A percentile compares a stretch with the other conserved stretches of the same genome.
Evolutionary conservation across 257 asterid species (phyloP).

Genomic region (Capsicum rhomboideum): DNA sequence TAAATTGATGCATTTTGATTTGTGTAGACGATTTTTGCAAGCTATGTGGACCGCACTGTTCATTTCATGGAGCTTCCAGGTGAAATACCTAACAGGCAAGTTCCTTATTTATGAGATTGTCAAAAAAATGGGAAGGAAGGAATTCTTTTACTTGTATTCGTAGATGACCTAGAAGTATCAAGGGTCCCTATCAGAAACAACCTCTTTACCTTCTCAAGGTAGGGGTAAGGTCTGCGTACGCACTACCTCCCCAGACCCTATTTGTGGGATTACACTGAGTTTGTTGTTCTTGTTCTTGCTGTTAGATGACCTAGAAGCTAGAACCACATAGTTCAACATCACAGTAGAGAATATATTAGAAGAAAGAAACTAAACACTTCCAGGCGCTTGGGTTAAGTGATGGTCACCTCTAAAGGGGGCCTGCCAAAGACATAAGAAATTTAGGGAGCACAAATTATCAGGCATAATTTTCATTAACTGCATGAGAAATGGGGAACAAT

Average conservation of each 20-base stretch:
- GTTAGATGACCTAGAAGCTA: too few species aligned
- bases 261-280: too few species aligned
- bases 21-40: slow-evolving; percentile 79
- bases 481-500: neutral
- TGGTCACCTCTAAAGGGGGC: neutral
- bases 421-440: neutral
- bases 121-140: neutral
- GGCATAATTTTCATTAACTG: neutral
- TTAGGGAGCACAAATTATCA: neutral
- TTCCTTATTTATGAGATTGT: neutral
- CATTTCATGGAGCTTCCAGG: slow-evolving; percentile 99
- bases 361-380: neutral
- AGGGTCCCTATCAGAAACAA: too few species aligned
- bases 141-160: neutral
- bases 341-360: neutral
- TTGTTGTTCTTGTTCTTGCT: too few species aligned
- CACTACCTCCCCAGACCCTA: too few species aligned
- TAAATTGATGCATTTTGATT: neutral
- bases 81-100: slow-evolving; percentile 83
- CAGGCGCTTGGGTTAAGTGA: neutral
- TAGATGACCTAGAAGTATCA: neutral
- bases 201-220: too few species aligned
- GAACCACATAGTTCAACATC: neutral
- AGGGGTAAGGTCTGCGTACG: too few species aligned
- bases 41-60: slow-evolving; percentile 85